phyloP scores from a whole-genome alignment of 2,329 filamentous ascomycete genomes.

The Paracorniculantispora psalliotae region DNA sequence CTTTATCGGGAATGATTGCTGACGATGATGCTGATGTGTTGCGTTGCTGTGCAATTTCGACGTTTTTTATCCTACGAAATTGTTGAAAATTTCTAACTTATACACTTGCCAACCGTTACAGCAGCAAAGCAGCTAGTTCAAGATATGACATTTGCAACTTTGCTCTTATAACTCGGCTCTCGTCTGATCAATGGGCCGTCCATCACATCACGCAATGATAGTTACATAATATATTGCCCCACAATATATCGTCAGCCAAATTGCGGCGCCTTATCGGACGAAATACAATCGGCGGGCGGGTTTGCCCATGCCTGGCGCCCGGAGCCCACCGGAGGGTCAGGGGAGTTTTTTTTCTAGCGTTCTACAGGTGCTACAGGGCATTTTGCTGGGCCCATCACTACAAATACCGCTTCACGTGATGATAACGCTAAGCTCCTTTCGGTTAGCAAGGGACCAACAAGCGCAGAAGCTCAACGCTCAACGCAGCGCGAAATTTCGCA shows the following conservation, averaged over 20 bases:
- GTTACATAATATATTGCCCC: not conserved
- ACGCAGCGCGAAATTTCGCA: conserved; percentile 41
- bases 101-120: too few relatives aligned
- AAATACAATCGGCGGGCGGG: conserved; percentile 4
- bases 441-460: conserved; percentile 35
- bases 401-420: conserved; percentile 22
- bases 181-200: too few relatives aligned
- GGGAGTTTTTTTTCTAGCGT: conserved; percentile 8
- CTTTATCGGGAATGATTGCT: too few relatives aligned
- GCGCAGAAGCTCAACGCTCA: conserved; percentile 34
- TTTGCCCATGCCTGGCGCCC: conserved; percentile 2
- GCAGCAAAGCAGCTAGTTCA: too few relatives aligned
- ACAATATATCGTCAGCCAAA: conserved; percentile 6
- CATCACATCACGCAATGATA: not conserved
- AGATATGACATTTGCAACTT: too few relatives aligned
- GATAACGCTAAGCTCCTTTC: conserved; percentile 19
- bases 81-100: too few relatives aligned
- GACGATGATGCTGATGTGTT: too few relatives aligned
- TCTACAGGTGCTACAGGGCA: not conserved
- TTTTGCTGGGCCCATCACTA: not conserved
- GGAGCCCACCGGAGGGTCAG: conserved; percentile 14
- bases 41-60: too few relatives aligned
- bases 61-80: too few relatives aligned
- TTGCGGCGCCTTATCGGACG: conserved; percentile 2
- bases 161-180: too few relatives aligned